Conservation (phyloP, 2,329 filamentous ascomycete genomes). For the Trichoderma hamatum region DNA sequence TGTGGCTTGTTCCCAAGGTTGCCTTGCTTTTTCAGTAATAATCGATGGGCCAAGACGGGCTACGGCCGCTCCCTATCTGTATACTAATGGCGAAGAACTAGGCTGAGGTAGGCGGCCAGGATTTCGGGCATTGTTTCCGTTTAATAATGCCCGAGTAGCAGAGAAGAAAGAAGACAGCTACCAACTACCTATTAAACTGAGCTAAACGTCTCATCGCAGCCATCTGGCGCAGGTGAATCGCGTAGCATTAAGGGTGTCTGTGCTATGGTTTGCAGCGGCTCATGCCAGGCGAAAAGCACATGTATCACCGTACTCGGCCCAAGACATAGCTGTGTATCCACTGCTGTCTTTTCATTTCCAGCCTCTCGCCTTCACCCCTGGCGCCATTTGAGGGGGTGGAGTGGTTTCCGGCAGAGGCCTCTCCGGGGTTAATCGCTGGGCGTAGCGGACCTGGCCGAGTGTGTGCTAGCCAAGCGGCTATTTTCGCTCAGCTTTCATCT, state of each 20-base stretch:
- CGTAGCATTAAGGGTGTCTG: background rate
- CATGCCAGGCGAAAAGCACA: conserved; percentile 16
- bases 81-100: background rate
- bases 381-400: conserved; percentile 7
- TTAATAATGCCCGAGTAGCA: background rate
- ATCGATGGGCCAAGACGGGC: background rate
- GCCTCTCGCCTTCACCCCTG: conserved; percentile 3
- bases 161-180: background rate
- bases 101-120: background rate
- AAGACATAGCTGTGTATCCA: background rate
- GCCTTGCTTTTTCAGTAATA: background rate
- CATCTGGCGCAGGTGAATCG: background rate
- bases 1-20: conserved; percentile 1
- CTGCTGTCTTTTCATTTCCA: background rate
- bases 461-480: background rate
- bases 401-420: conserved; percentile 13
- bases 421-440: background rate
- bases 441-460: background rate
- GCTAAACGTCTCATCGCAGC: background rate
- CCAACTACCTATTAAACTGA: background rate
- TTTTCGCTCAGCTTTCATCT: background rate
- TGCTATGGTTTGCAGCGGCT: conserved; percentile 4
- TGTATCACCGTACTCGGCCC: background rate
- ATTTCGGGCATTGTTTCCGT: background rate
- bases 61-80: background rate